phyloP scores from a whole-genome alignment of 176 grass and related monocot species.

The Triticum timopheevii region DNA sequence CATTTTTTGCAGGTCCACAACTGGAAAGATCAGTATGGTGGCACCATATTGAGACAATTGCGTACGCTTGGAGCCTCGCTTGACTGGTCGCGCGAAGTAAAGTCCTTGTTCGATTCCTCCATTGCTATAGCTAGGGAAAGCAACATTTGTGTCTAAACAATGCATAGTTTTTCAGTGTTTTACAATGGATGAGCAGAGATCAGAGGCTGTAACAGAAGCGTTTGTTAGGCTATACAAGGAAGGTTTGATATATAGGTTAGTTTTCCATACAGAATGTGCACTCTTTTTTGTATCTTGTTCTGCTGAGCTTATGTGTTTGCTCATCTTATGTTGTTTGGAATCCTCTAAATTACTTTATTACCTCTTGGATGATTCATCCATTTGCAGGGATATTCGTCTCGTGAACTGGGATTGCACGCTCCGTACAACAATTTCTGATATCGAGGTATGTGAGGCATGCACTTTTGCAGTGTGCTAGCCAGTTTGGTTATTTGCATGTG shows the following conservation, averaged over 20 bases:
- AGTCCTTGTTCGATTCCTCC: neutral
- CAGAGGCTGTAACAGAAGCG: conserved; percentile 80
- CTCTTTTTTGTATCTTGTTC: neutral
- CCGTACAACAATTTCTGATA: conserved; percentile 88
- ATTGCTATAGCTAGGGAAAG: conserved; percentile 21
- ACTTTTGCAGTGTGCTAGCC: conserved; percentile 14
- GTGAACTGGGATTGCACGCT: conserved; percentile 96
- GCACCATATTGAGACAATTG: conserved; percentile 75
- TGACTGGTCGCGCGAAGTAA: conserved; percentile 88
- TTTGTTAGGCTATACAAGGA: conserved; percentile 50
- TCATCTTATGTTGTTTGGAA: neutral
- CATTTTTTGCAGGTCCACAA: conserved; percentile 61
- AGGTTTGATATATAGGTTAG: conserved; percentile 86
- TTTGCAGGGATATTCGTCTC: conserved; percentile 32
- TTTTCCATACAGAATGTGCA: neutral
- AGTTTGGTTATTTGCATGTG: neutral
- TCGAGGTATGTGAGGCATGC: conserved; percentile 53
- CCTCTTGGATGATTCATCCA: conserved; percentile 1
- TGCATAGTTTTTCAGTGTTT: conserved; percentile 63
- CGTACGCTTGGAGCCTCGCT: conserved; percentile 83
- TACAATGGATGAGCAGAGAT: conserved; percentile 92
- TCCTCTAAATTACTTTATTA: neutral
- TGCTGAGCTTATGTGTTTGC: neutral
- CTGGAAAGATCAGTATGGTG: conserved; percentile 87
- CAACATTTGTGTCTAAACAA: neutral